phyloP scores from a whole-genome alignment of 352 stramenopile species.

The Phytopythium sindhum region DNA sequence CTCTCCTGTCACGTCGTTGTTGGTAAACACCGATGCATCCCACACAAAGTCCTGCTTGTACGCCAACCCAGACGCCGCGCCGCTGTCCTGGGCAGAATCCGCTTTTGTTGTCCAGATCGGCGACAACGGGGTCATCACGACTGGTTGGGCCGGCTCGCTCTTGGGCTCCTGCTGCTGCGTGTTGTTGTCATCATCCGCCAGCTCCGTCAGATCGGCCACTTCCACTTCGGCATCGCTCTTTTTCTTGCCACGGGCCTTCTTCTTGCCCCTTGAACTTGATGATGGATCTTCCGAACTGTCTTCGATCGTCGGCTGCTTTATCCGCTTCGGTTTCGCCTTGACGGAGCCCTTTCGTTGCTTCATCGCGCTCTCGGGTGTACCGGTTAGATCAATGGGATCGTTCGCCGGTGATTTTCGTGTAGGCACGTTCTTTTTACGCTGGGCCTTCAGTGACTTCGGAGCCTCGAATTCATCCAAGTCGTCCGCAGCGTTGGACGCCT shows the following conservation, averaged over 20 bases:
- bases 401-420: neutral
- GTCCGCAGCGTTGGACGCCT: neutral
- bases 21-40: constrained; percentile 61
- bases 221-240: constrained; percentile 3
- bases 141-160: constrained; percentile 4
- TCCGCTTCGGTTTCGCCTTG: neutral
- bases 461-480: constrained; percentile 2
- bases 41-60: constrained; percentile 77
- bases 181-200: constrained; percentile 13
- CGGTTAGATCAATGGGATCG: constrained; percentile 28
- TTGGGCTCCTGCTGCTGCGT: neutral
- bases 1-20: constrained; percentile 7
- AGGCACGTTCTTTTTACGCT: neutral
- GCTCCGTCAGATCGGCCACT: constrained; percentile 11
- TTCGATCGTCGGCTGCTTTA: neutral
- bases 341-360: constrained; percentile 8
- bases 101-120: constrained; percentile 50
- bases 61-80: constrained; percentile 16
- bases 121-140: constrained; percentile 35
- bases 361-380: constrained; percentile 17
- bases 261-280: constrained; percentile 4
- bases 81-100: constrained; percentile 6
- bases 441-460: neutral
- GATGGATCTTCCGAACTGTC: neutral
- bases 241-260: constrained; percentile 7